These are phyloP conservation scores for Aspergillus coremiiformis DNA, from an alignment of 495 filamentous ascomycete genomes.

Conservation along the genomic window DNA sequence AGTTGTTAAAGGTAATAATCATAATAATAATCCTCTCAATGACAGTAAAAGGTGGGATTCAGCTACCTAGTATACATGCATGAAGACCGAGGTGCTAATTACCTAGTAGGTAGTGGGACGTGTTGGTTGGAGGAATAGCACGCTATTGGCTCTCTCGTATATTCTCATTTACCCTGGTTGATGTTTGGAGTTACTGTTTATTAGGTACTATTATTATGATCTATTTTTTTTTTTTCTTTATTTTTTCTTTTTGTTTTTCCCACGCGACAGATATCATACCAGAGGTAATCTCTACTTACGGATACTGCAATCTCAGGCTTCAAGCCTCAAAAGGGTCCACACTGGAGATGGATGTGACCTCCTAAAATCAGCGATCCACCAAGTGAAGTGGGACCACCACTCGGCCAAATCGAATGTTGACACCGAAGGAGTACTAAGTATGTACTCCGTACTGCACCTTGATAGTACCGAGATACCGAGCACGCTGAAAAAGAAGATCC, in stretches of 20 bases:
- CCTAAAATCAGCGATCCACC: background rate
- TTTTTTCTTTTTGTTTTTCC: background rate
- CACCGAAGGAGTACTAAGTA: background rate
- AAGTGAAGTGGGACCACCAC: background rate
- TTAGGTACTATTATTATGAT: too few species aligned
- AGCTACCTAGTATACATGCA: background rate
- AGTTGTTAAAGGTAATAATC: background rate
- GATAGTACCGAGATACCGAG: background rate
- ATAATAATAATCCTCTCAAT: slow-evolving; percentile 1
- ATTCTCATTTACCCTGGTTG: too few species aligned
- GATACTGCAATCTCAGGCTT: background rate
- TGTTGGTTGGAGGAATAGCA: background rate
- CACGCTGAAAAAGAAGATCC: background rate
- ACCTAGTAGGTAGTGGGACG: too few species aligned
- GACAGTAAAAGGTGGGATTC: background rate
- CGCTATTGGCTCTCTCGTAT: background rate
- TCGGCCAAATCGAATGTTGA: background rate
- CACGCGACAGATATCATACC: background rate
- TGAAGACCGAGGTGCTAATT: too few species aligned
- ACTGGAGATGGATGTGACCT: background rate
- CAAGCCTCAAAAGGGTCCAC: background rate
- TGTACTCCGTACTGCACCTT: too few species aligned
- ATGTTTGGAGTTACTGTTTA: too few species aligned
- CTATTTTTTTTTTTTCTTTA: background rate
- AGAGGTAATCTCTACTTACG: background rate